Base-by-base conservation (phyloP, 2,329 filamentous ascomycete genomes). In the Thermothelomyces thermophilus region DNA sequence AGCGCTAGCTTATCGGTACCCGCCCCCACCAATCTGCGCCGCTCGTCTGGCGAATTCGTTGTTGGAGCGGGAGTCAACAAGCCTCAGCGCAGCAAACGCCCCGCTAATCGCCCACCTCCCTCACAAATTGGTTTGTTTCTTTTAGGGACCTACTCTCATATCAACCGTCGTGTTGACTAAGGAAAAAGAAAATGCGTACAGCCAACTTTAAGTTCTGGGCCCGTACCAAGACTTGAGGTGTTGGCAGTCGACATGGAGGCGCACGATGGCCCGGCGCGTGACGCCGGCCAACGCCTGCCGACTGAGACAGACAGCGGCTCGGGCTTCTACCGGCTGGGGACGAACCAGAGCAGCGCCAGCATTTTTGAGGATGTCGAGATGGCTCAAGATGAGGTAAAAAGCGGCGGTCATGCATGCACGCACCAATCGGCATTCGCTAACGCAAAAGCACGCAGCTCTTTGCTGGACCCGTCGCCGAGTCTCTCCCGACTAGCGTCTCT, bases 331-430 rank as follows among this genome's bases (percentile, higher is more conserved):
- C 74, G 83, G 47, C 74, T 84, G 48, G 75, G 75, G 57, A 86
- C 83, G 45, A 87, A 87, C 62, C 74, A 82, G 61, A 89, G 86
- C 70, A 82, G 77, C 68, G 75, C 83, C 31, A 95, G 88, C 68
- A 84, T 96, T 59, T 84, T 95, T 60, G 89, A 89, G 58, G 89
- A 95, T 68, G 90, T 97, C n/a, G 91, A 96, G 66, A 97, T 98
- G 93, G 91, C 93, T 17, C 89, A 94, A 45, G 88, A 95, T 66
- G 91, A 97, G 79, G 87, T 93, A 64, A 46, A 69, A 30, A 61
- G 51, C 58, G 20, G 8, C 5, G 16, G 9, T 6, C 50, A 19
- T n/a, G 13, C 20, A 4, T 8, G 9, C n/a, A 16, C n/a, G 16
- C 19, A 11, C 9, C 17, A 8, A n/a, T 14, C 8, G 22, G 8